These are phyloP conservation scores for Lodderomyces elongisporus DNA, from an alignment of 1,139 yeast genomes.

Conservation along the genomic window DNA sequence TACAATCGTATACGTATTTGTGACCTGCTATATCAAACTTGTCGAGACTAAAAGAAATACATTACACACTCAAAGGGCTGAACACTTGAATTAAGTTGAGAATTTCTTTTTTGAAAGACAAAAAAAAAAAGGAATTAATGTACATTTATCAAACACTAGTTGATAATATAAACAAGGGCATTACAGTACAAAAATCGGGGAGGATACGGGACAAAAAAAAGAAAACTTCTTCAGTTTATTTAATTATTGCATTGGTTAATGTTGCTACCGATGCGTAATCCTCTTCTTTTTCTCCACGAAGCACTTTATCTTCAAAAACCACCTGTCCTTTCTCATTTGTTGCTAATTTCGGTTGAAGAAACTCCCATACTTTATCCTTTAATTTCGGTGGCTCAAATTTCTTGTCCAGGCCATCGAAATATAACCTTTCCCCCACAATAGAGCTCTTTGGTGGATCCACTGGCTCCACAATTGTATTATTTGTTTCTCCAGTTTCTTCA, in stretches of 20 bases:
- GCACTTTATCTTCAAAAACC: constrained; percentile 9
- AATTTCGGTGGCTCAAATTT: constrained; percentile 21
- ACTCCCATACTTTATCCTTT: constrained; percentile 33
- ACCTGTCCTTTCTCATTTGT: constrained; percentile 13
- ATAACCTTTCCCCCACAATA: constrained; percentile 25
- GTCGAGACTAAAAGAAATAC: too few relatives aligned
- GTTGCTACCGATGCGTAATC: constrained; percentile 6
- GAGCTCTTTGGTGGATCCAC: constrained; percentile 31
- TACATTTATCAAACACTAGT: too few relatives aligned
- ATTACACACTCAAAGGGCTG: too few relatives aligned
- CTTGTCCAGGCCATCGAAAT: constrained; percentile 19
- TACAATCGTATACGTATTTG: too few relatives aligned
- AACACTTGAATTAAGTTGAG: too few relatives aligned
- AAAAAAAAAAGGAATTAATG: too few relatives aligned
- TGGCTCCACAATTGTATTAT: constrained; percentile 24
- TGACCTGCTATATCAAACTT: too few relatives aligned
- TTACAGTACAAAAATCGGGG: too few relatives aligned
- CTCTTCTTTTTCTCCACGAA: constrained; percentile 4
- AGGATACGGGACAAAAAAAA: too few relatives aligned
- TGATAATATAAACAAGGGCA: too few relatives aligned
- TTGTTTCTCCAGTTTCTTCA: constrained; percentile 2
- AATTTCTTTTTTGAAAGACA: too few relatives aligned
- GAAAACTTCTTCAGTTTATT: background rate
- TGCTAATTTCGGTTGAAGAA: constrained; percentile 22
- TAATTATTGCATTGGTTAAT: constrained; percentile 5